Evolutionary conservation across 202 grass and related monocot species (phyloP).

Genomic region (Zoysia matrella): DNA sequence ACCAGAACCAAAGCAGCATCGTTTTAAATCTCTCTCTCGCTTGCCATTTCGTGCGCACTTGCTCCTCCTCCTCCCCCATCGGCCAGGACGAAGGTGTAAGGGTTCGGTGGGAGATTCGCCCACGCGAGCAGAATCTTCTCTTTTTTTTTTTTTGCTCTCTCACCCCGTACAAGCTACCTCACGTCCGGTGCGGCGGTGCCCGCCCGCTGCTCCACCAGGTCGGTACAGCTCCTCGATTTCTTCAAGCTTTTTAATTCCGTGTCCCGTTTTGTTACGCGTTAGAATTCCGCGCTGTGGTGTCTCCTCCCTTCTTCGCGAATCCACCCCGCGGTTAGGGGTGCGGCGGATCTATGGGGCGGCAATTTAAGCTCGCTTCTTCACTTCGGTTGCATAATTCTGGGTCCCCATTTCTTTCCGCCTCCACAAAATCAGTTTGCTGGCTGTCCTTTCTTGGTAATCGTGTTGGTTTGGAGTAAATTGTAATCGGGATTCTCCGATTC

Average conservation of each 20-base stretch:
- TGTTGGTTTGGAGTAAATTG: background rate
- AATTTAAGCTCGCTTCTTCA: background rate
- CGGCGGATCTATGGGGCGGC: conserved; percentile 29
- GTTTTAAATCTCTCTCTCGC: conserved; percentile 25
- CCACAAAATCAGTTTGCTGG: background rate
- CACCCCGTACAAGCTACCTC: conserved; percentile 2
- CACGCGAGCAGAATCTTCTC: conserved; percentile 1
- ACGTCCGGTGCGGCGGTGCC: background rate
- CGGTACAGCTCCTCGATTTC: conserved; percentile 9
- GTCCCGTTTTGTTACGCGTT: conserved; percentile 13
- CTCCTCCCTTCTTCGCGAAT: background rate
- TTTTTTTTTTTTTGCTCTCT: background rate
- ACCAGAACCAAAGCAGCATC: conserved; percentile 20
- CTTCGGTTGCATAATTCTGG: background rate
- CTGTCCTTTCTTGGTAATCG: background rate
- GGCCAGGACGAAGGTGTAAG: background rate
- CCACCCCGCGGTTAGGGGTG: background rate
- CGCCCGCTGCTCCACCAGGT: background rate
- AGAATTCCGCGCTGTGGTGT: background rate
- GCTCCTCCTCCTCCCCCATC: background rate
- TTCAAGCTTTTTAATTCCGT: conserved; percentile 10
- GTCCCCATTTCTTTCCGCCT: background rate
- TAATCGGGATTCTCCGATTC: background rate
- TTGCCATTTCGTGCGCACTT: conserved; percentile 40
- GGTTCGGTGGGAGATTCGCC: background rate